Evolutionary conservation across 1,284 basidiomycete species (phyloP), one percentile per base, ranked within the genome.

Genomic region (Ceratobasidium sp.): DNA sequence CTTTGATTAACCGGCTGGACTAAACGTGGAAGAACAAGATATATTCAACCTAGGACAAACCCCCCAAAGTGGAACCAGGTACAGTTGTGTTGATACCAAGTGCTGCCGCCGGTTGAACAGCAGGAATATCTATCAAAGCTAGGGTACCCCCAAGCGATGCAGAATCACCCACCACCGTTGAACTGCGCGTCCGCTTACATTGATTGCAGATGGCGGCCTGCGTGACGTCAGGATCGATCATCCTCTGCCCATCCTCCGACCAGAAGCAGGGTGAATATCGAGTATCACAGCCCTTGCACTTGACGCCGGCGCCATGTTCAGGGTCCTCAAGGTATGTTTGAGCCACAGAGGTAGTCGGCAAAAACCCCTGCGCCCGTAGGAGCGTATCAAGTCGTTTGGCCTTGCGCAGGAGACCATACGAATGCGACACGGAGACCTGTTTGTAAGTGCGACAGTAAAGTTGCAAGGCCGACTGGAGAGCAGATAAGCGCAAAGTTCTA

Each of bases 391-490:
- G 84, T 11, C 92, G 87, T 36, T 86, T 87, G 8, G 94, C 94
- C 80, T 96, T 95, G 72, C 94, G 90, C 48, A 96, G 84, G 12
- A 95, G 84, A 1, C 88, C 91, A 78, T 95, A 93, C 1, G 91
- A 87, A 76, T 91, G 86, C 7, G 85, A 83, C 6, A 87, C 81
- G 0, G 84, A 83, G 0, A 91, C 89, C 77, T 90, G 88, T 81
- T 96, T 96, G 83, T 96, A 96, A 9, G 87, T 85, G 69, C 85
- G 85, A 49, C 89, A 90, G 79, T 92, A 97, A 16, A 92, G 86
- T 81, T 96, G 93, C 23, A 97, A 84, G 0, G 93, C 91, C 25
- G 92, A 94, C 91, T 95, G 64, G 9, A 53, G 48, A 14, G 33
- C 28, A 40, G n/a, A 64, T 59, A 23, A 62, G 18, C n/a, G n/a